Evolutionary conservation across 2,329 filamentous ascomycete genomes (phyloP), one percentile per base, ranked within the genome.

Genomic region (Madurella fahalii): DNA sequence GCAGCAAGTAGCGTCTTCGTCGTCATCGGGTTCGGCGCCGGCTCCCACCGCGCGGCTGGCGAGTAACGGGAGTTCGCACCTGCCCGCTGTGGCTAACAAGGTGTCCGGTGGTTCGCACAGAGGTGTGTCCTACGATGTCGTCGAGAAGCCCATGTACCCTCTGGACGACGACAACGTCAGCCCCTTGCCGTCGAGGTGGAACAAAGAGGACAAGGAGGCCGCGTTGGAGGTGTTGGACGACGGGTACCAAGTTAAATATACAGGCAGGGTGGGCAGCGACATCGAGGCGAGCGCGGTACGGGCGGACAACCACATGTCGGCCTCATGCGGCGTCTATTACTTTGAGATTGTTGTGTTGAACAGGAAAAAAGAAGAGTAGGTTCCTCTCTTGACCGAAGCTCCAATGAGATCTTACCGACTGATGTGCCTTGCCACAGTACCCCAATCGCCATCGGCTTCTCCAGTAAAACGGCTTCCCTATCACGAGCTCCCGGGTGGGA

Each of bases 321-420:
- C 84, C 37, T 87, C 95, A 66, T 94, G 89, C 62, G 94, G 94
- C 2, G 86, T 99, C 56, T 99, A 96, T 71, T 99, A 99, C 69
- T 99, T 85, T 67, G 94, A 99, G 68, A 78, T 87, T 20, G 72
- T 72, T 15, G 74, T 84, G 46, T 54, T 80, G 25, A 72, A 74
- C 15, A 76, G 73, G 50, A 80, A 77, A 64, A 71, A 73, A 59
- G 78, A 82, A 42, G 81, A 83, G 79, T 83, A 73, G 51, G 80
- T 77, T 9, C 25, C 30, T 9, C 32, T 20, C 20, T 37, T 61
- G 51, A 64, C 53, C 2, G 2, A 15, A 47, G 30, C 42, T 2
- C 9, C 13, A 5, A 4, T 30, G 42, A 11, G 15, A 9, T 13
- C 15, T 31, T 9, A 9, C 40, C 34, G 13, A 40, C 40, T 17